Percentiles rank a stretch among this genome's conserved stretches.
Evolutionary conservation across 2,329 filamentous ascomycete species (phyloP).

Genomic region (Claviceps africana): DNA sequence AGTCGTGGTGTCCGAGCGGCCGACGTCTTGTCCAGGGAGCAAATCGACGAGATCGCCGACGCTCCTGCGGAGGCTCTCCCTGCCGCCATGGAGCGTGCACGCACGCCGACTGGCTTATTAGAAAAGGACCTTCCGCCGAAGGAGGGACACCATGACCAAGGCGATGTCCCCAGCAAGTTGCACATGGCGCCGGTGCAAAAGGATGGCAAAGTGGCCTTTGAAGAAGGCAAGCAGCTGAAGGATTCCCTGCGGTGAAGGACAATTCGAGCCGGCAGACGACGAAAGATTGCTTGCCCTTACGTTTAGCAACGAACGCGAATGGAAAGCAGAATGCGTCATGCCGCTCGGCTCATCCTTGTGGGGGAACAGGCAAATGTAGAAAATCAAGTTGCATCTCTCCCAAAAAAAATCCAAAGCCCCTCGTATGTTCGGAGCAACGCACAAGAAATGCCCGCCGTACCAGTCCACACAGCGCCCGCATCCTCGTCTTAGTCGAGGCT

Average conservation of each 20-base stretch:
- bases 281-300: not conserved
- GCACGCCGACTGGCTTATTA: constrained; percentile 20
- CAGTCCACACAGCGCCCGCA: no score
- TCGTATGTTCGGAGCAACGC: no score
- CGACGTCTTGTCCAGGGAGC: constrained; percentile 61
- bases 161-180: constrained; percentile 30
- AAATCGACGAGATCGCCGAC: constrained; percentile 85
- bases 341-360: no score
- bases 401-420: no score
- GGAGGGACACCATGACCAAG: constrained; percentile 17
- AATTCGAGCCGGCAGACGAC: not conserved
- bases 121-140: constrained; percentile 1
- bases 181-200: constrained; percentile 42
- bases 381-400: no score
- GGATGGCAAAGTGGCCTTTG: constrained; percentile 54
- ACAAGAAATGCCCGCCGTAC: no score
- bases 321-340: not conserved
- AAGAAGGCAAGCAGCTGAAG: constrained; percentile 44
- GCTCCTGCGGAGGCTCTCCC: constrained; percentile 57
- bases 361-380: no score
- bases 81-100: constrained; percentile 37
- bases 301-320: not conserved
- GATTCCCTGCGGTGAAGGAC: constrained; percentile 32
- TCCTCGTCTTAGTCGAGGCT: no score
- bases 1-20: constrained; percentile 67